phyloP scores from a whole-genome alignment of 768 basidiomycete species.

The Phaeolepiota aurea region DNA sequence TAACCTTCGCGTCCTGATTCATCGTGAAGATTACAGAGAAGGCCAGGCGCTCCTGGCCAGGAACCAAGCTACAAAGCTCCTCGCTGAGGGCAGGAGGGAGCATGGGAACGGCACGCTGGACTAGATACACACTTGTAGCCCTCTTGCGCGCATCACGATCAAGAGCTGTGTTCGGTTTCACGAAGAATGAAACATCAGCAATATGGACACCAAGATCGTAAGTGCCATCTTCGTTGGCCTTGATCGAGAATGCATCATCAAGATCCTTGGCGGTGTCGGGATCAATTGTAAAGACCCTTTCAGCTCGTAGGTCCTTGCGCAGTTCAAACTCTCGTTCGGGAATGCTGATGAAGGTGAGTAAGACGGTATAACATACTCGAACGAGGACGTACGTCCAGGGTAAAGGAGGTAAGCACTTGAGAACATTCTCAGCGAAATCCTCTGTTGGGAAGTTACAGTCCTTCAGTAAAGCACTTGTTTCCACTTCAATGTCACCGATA shows the following conservation, averaged over 20 bases:
- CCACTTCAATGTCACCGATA: conserved; percentile 97
- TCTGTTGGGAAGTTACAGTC: conserved; percentile 99
- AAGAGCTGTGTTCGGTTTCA: conserved; percentile 91
- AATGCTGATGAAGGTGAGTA: conserved; percentile 37
- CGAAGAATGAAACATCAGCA: conserved; percentile 93
- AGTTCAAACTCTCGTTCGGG: conserved; percentile 84
- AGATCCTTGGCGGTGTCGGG: conserved; percentile 85
- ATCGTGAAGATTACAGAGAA: conserved; percentile 89
- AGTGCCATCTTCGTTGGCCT: conserved; percentile 83
- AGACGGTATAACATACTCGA: conserved; percentile 7
- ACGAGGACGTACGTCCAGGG: conserved; percentile 74
- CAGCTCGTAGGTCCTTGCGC: conserved; percentile 79
- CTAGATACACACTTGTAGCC: conserved; percentile 93
- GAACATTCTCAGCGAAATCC: conserved; percentile 90
- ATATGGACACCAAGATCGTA: conserved; percentile 94
- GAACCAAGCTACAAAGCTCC: conserved; percentile 85
- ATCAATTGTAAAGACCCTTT: conserved; percentile 91
- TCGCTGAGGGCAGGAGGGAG: conserved; percentile 90
- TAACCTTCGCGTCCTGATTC: conserved; percentile 68
- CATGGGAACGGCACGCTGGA: conserved; percentile 96
- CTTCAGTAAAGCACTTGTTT: conserved; percentile 94
- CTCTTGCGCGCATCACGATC: conserved; percentile 97
- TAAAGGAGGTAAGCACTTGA: conserved; percentile 92
- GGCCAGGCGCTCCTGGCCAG: conserved; percentile 82
- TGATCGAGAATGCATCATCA: conserved; percentile 91